Evolutionary conservation across 2,329 filamentous ascomycete species (phyloP), one percentile per base, ranked within the genome.

Genomic region (Coniochaeta pulveracea): DNA sequence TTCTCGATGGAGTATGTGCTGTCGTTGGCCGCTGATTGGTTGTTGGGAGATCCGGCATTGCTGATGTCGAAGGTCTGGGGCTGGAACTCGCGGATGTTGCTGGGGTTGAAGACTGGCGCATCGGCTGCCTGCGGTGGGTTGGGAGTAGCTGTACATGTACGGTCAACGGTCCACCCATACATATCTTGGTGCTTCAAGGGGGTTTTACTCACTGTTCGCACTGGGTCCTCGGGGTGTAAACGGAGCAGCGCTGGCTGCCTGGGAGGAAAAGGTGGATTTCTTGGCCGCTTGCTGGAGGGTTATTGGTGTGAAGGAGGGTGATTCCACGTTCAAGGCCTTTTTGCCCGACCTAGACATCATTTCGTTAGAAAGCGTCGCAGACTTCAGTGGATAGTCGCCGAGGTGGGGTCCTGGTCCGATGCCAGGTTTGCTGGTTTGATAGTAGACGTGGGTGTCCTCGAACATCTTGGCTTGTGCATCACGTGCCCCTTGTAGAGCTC

Each of bases 311-410:
- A 98, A 98, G 30, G 89, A 85, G 10, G 91, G 89, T 7, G 91
- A 96, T 49, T 96, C 91, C 50, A 94, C 91, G 56, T 93, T 98
- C 44, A 98, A 69, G 18, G 80, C 67, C 56, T 86, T 91, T 57
- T 85, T 85, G 16, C 63, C 51, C 38, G 65, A 69, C 38, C 49
- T 52, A 41, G 27, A 30, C 30, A 22, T 33, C 19, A 23, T 35
- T 19, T 9, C 43, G 41, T 55, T 44, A 56, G 52, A 31, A 45
- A 37, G 22, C 17, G 28, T 18, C 9, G 8, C 3, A 8, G 17
- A 22, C 18, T 4, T 14, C 18, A 5, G 15, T 10, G 14, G n/a
- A 14, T 6, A 5, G 21, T 6, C 12, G 32, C 19, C 25, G 14
- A 6, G n/a, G n/a, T n/a, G n/a, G n/a, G n/a, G n/a, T n/a, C n/a